Evolutionary conservation across 306 rosid genomes (phyloP).

Genomic region (Trifolium dubium): DNA sequence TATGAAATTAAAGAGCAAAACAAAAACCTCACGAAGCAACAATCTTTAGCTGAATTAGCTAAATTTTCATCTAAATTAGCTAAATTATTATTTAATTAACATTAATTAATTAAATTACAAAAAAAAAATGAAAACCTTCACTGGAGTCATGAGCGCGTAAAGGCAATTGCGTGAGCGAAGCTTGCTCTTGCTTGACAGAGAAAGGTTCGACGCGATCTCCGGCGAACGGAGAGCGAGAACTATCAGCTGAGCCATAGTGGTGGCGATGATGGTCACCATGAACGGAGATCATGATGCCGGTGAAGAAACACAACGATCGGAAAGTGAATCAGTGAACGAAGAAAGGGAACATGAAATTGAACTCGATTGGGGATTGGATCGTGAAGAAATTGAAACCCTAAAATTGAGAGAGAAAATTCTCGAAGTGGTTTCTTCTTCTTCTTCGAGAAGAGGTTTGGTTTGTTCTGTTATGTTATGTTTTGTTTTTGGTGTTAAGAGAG

Average conservation of each 20-base stretch:
- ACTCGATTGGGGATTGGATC: constrained; percentile 40
- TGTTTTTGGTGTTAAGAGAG: background rate
- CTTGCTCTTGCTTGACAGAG: constrained; percentile 50
- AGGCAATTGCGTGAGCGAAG: constrained; percentile 50
- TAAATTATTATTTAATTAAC: too few species aligned
- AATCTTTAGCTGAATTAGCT: background rate
- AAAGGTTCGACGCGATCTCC: constrained; percentile 53
- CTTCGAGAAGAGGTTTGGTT: background rate
- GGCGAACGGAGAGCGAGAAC: constrained; percentile 40
- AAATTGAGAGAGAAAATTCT: constrained; percentile 39
- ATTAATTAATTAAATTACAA: background rate
- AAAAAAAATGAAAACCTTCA: constrained; percentile 49
- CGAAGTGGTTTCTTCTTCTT: constrained; percentile 43
- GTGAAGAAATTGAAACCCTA: constrained; percentile 45
- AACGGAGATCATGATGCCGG: constrained; percentile 70
- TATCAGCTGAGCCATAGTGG: constrained; percentile 48
- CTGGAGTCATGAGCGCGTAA: constrained; percentile 52
- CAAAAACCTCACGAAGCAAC: background rate
- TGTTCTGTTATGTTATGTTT: background rate
- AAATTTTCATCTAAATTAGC: background rate
- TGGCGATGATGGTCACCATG: constrained; percentile 69
- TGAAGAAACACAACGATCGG: background rate
- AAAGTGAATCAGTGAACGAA: constrained; percentile 33
- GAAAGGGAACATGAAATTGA: constrained; percentile 41
- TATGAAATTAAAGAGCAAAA: constrained; percentile 12